These are phyloP conservation scores for Aureobasidium subglaciale DNA, from an alignment of 2,329 filamentous ascomycete species.

Conservation along the genomic window DNA sequence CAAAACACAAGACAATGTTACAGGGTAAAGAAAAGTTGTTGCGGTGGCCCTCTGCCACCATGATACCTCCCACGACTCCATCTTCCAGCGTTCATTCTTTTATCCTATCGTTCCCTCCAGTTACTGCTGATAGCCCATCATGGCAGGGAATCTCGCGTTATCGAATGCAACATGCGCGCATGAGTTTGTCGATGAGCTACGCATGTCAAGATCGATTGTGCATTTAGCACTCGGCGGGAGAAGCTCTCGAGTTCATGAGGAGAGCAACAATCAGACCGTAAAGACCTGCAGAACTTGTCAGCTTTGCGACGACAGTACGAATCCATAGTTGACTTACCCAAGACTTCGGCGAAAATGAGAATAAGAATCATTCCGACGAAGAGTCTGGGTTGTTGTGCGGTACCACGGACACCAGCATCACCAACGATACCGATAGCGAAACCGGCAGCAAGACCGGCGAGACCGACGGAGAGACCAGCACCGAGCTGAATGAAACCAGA, in stretches of 20 bases:
- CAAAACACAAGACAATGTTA: constrained; percentile 16
- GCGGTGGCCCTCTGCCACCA: constrained; percentile 3
- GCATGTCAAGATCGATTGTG: constrained; percentile 13
- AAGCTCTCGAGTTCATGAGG: constrained; percentile 96
- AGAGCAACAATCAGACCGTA: constrained; percentile 98
- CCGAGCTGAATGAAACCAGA: constrained; percentile 48
- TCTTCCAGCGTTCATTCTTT: background rate
- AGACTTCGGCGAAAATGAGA: constrained; percentile 98
- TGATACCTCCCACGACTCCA: background rate
- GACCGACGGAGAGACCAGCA: constrained; percentile 44
- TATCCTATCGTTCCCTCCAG: constrained; percentile 5
- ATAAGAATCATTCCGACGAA: constrained; percentile 98
- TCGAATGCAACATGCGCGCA: constrained; percentile 7
- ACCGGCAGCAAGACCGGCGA: constrained; percentile 35
- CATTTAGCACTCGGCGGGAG: constrained; percentile 51
- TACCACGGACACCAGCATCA: constrained; percentile 82
- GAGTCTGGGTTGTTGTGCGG: constrained; percentile 73
- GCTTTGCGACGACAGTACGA: background rate
- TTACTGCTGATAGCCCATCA: background rate
- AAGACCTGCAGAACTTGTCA: constrained; percentile 57
- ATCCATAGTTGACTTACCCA: constrained; percentile 57
- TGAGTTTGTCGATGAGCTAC: background rate
- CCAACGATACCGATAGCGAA: constrained; percentile 52
- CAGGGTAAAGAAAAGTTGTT: constrained; percentile 9
- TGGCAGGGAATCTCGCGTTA: background rate